These are phyloP conservation scores for Poa pratensis DNA, from an alignment of 176 grass and related monocot species.

Conservation along the genomic window DNA sequence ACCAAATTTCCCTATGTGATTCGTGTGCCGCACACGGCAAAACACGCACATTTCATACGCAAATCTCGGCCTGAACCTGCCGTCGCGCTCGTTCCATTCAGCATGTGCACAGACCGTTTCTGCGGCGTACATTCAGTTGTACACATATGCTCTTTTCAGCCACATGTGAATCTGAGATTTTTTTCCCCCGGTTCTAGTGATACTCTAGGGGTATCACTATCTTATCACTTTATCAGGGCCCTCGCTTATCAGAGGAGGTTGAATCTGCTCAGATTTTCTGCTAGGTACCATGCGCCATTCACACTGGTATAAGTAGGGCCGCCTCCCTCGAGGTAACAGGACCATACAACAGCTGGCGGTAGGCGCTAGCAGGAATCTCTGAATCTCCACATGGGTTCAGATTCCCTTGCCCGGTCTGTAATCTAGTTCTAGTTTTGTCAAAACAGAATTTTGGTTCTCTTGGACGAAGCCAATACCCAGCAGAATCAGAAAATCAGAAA, in stretches of 20 bases:
- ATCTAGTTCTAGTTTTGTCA: background rate
- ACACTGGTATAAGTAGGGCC: background rate
- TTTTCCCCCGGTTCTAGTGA: background rate
- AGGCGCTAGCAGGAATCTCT: conserved; percentile 4
- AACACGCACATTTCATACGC: background rate
- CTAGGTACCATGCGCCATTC: background rate
- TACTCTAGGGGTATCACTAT: background rate
- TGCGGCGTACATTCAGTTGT: background rate
- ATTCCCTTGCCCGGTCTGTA: conserved; percentile 27
- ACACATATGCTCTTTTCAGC: background rate
- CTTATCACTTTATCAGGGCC: conserved; percentile 17
- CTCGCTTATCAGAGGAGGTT: conserved; percentile 42
- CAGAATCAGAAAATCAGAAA: too few relatives aligned
- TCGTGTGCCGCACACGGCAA: background rate
- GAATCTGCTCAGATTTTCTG: background rate
- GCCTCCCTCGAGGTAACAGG: background rate
- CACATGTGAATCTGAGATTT: background rate
- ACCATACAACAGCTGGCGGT: too few relatives aligned
- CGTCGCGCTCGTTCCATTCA: background rate
- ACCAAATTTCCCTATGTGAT: background rate
- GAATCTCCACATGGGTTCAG: conserved; percentile 23
- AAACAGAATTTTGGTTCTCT: too few relatives aligned
- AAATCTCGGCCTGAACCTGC: conserved; percentile 3
- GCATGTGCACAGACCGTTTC: background rate
- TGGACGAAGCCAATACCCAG: too few relatives aligned